phyloP scores from a whole-genome alignment of 179 eudicot genomes.

The Beta corolliflora region DNA sequence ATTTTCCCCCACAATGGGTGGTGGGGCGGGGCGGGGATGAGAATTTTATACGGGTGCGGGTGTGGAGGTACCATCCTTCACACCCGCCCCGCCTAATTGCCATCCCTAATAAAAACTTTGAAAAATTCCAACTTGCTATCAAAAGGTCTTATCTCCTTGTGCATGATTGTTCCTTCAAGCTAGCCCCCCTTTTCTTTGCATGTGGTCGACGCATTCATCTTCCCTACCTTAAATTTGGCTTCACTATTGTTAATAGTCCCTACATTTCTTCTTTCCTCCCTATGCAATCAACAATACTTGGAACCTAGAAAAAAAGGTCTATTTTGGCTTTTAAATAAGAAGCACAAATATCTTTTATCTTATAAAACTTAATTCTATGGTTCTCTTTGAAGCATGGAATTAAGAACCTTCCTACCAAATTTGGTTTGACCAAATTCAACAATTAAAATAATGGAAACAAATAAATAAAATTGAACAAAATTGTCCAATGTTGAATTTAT shows the following conservation, averaged over 20 bases:
- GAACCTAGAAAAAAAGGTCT: neutral
- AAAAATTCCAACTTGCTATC: too few relatives aligned
- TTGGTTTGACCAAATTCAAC: constrained; percentile 5
- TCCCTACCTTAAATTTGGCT: neutral
- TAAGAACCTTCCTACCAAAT: constrained; percentile 13
- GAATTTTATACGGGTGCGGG: too few relatives aligned
- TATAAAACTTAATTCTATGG: too few relatives aligned
- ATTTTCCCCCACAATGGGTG: too few relatives aligned
- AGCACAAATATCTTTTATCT: neutral
- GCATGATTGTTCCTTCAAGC: neutral
- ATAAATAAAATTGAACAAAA: neutral
- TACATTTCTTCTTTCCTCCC: neutral
- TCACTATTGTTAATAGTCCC: neutral
- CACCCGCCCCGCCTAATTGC: too few relatives aligned
- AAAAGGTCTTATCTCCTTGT: neutral
- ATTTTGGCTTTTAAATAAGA: neutral
- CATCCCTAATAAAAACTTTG: too few relatives aligned
- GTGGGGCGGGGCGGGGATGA: too few relatives aligned
- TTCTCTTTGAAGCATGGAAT: neutral
- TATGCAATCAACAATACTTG: too few relatives aligned
- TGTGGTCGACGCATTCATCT: neutral
- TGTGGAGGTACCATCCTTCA: too few relatives aligned
- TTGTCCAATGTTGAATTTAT: constrained; percentile 5
- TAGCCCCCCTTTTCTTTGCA: neutral
- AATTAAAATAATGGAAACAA: neutral